Conservation (phyloP, 2,329 filamentous ascomycete genomes). For the Cryphonectria radicalis region DNA sequence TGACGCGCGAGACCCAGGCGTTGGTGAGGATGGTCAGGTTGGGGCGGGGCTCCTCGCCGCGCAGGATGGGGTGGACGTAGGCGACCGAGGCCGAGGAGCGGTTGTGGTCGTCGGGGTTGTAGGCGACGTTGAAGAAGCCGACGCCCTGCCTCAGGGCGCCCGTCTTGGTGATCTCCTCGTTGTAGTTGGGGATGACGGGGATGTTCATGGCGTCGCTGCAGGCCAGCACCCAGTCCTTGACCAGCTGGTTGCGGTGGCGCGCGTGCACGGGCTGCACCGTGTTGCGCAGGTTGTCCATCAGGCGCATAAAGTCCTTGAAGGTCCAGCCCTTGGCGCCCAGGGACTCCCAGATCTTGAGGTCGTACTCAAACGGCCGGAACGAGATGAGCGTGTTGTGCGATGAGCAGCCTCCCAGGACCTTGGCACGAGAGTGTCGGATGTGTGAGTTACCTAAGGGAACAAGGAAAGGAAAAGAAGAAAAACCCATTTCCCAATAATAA, state of each 20-base stretch:
- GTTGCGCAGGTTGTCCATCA: constrained; percentile 84
- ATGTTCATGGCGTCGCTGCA: constrained; percentile 81
- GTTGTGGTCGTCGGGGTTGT: constrained; percentile 86
- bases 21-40: constrained; percentile 88
- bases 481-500: constrained; percentile 13
- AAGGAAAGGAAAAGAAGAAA: background rate
- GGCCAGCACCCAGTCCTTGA: constrained; percentile 85
- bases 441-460: constrained; percentile 75
- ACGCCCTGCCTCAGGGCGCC: constrained; percentile 77
- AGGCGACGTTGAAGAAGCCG: constrained; percentile 89
- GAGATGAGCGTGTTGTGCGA: constrained; percentile 94
- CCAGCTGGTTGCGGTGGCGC: constrained; percentile 86
- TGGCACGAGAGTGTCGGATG: constrained; percentile 90
- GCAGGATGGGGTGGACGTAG: constrained; percentile 89
- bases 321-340: constrained; percentile 84
- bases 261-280: constrained; percentile 88
- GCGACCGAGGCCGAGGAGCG: constrained; percentile 87
- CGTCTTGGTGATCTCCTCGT: constrained; percentile 75
- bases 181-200: constrained; percentile 84
- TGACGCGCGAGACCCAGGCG: constrained; percentile 83
- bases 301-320: constrained; percentile 81
- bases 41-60: constrained; percentile 78
- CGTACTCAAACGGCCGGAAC: constrained; percentile 89
- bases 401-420: constrained; percentile 90
- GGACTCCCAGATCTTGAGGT: constrained; percentile 81